A percentile compares a stretch with the other conserved stretches of the same genome.
These are phyloP conservation scores for Calamus simplicifolius DNA, from an alignment of 176 grass and related monocot species.

Conservation along the genomic window DNA sequence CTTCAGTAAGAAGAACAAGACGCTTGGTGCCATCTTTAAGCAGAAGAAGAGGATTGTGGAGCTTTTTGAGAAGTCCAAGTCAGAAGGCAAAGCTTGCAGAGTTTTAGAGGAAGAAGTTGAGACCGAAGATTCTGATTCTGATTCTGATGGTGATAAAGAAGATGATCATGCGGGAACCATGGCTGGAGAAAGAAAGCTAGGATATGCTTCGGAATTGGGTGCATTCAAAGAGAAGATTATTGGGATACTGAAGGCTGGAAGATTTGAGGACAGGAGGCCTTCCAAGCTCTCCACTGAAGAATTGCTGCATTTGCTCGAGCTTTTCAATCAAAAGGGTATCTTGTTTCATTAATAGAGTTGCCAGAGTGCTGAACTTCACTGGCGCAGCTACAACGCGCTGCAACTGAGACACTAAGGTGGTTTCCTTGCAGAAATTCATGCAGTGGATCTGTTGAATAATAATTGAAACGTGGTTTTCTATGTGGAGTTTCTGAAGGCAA, in stretches of 20 bases:
- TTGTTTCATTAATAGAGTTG: slow-evolving; percentile 35
- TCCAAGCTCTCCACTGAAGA: slow-evolving; percentile 75
- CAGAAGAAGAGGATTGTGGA: slow-evolving; percentile 70
- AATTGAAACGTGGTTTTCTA: too few species aligned
- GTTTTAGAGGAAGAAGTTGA: background rate
- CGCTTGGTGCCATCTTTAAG: slow-evolving; percentile 88
- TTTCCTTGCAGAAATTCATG: too few species aligned
- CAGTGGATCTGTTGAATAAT: too few species aligned
- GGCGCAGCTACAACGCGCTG: too few species aligned
- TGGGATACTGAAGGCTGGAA: slow-evolving; percentile 31
- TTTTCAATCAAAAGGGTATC: slow-evolving; percentile 62
- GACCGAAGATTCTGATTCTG: background rate
- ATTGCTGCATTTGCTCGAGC: slow-evolving; percentile 42
- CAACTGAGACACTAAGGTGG: too few species aligned
- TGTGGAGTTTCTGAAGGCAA: too few species aligned
- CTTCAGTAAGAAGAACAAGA: slow-evolving; percentile 88
- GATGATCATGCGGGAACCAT: background rate
- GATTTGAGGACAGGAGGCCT: slow-evolving; percentile 47
- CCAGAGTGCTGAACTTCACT: too few species aligned
- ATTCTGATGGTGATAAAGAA: background rate
- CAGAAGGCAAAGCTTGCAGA: background rate
- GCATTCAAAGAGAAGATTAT: slow-evolving; percentile 52
- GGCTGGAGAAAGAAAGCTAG: background rate
- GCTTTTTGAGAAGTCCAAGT: slow-evolving; percentile 30
- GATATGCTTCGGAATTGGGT: slow-evolving; percentile 19